Evolutionary conservation across 2,329 filamentous ascomycete species (phyloP).

Genomic region (Scytalidium lignicola): DNA sequence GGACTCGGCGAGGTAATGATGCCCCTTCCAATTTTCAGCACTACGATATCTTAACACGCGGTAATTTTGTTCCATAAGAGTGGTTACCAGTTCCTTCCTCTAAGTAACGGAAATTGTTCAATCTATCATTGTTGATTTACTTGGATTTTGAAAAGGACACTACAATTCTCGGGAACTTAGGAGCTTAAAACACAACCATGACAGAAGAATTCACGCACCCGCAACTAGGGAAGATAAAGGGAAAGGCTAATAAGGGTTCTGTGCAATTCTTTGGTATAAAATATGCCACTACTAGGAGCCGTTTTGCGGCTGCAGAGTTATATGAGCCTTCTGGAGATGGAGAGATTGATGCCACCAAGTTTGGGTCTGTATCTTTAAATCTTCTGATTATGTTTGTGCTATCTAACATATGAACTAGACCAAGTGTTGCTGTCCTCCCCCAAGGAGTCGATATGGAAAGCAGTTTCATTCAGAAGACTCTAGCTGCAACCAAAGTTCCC

Average conservation of each 20-base stretch:
- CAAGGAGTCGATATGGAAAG: constrained; percentile 40
- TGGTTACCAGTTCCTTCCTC: no score
- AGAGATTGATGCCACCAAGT: constrained; percentile 13
- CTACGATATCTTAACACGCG: no score
- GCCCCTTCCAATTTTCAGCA: no score
- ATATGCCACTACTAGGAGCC: constrained; percentile 30
- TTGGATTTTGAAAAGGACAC: no score
- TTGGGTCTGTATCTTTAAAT: constrained; percentile 4
- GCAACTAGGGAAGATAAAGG: background rate
- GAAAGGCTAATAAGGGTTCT: background rate
- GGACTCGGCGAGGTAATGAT: no score
- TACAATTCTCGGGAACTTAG: no score
- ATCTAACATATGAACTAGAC: constrained; percentile 27
- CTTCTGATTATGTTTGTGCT: background rate
- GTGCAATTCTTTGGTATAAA: constrained; percentile 31
- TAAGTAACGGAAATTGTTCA: no score
- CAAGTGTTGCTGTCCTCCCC: constrained; percentile 30
- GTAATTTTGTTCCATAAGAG: no score
- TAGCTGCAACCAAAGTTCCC: constrained; percentile 33
- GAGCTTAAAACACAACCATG: background rate
- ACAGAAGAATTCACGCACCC: background rate
- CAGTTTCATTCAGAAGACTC: constrained; percentile 41
- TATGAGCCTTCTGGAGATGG: constrained; percentile 15
- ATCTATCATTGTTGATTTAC: no score
- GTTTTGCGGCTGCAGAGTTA: constrained; percentile 30